Percentiles rank a stretch among this genome's conserved stretches.
phyloP scores from a whole-genome alignment of 169 alveolate genomes.

The Theileria parva region DNA sequence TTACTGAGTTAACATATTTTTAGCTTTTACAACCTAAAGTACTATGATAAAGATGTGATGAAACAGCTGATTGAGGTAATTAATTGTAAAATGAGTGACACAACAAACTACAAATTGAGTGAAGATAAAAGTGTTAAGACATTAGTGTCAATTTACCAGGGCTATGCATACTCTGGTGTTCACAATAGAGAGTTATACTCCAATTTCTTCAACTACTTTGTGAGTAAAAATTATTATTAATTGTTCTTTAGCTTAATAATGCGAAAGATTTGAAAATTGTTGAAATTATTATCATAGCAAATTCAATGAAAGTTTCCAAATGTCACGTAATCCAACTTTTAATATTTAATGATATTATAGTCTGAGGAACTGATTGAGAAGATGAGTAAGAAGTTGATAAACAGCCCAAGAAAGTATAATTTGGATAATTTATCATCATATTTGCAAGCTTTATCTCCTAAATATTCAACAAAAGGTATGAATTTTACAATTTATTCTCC shows the following conservation, averaged over 20 bases:
- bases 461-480: constrained; percentile 14
- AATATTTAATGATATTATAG: constrained; percentile 9
- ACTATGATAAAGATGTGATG: constrained; percentile 11
- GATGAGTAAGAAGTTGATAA: constrained; percentile 14
- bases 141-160: constrained; percentile 43
- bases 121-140: constrained; percentile 14
- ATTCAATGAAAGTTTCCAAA: constrained; percentile 52
- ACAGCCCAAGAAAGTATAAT: neutral
- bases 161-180: constrained; percentile 24
- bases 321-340: constrained; percentile 37
- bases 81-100: neutral
- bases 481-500: neutral
- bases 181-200: constrained; percentile 32
- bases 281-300: constrained; percentile 52
- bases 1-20: neutral
- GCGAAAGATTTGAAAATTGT: constrained; percentile 4
- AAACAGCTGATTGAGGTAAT: constrained; percentile 16
- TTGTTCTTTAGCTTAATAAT: constrained; percentile 9
- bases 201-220: constrained; percentile 36
- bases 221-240: neutral
- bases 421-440: constrained; percentile 27
- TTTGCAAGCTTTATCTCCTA: constrained; percentile 13
- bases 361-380: constrained; percentile 9
- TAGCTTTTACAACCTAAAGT: constrained; percentile 5
- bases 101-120: neutral